Conservation (phyloP, 495 filamentous ascomycete species). For the Pyronema omphalodes region DNA sequence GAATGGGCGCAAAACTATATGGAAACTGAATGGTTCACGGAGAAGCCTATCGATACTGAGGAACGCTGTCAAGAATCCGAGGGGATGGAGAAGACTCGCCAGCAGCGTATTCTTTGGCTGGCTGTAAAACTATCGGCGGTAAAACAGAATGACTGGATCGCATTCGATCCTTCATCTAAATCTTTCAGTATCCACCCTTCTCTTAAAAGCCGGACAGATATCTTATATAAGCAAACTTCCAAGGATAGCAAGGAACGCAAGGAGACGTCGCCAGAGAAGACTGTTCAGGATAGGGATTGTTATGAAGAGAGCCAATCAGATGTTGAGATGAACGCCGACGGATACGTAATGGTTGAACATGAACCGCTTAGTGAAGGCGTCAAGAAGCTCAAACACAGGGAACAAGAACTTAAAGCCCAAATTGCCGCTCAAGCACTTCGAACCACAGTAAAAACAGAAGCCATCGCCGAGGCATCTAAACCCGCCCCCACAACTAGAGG, state of each 20-base stretch:
- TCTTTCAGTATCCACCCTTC: conserved; percentile 11
- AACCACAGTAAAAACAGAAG: neutral
- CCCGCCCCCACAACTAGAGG: conserved; percentile 11
- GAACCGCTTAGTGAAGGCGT: conserved; percentile 11
- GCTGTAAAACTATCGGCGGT: conserved; percentile 33
- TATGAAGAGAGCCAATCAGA: no score
- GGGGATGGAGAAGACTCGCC: conserved; percentile 44
- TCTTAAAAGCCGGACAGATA: conserved; percentile 12
- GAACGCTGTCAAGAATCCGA: conserved; percentile 52
- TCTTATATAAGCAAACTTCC: neutral
- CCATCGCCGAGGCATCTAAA: conserved; percentile 1
- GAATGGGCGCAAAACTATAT: conserved; percentile 53
- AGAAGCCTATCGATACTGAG: conserved; percentile 54
- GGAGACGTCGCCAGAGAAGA: conserved; percentile 1
- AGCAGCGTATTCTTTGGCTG: conserved; percentile 59
- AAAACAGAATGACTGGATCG: neutral
- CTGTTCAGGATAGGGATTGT: conserved; percentile 3
- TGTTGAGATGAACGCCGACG: conserved; percentile 16
- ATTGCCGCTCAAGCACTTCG: conserved; percentile 3
- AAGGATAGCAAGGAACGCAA: neutral
- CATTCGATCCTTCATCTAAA: neutral
- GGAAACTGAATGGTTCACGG: conserved; percentile 49
- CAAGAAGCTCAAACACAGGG: conserved; percentile 14
- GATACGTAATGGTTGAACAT: conserved; percentile 13
- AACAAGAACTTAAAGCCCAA: conserved; percentile 11